Base-by-base conservation (phyloP, 2,329 filamentous ascomycete genomes). In the Verticillium nubilum region DNA sequence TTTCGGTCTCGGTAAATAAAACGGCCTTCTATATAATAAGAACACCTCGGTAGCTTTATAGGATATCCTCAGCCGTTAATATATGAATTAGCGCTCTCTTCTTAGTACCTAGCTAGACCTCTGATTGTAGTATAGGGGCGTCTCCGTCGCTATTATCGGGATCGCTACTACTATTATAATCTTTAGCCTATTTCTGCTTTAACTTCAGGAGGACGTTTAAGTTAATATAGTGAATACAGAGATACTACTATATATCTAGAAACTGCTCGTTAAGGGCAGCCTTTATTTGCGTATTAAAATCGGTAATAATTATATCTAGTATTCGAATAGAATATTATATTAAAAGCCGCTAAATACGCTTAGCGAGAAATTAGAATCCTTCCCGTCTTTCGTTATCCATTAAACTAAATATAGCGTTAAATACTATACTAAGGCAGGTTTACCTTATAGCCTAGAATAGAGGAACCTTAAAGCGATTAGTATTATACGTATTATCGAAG, bases 401-500 rank as follows among this genome's bases (percentile, higher is more conserved):
- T 17, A 59, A 12, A 28, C 54, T 42, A 29, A 57, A 57, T 27
- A 29, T 25, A 17, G 42, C 29, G 25, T 59, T 59, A 33, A 26
- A 59, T 5, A 59, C 27, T 26, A 31, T n/a, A n/a, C 29, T 42
- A 31, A 59, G 33, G 50, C 28, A 59, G 2, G 54, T 59, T 9
- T 59, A 23, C 13, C 29, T 42, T 15, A 23, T 59, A 4, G 33
- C 31, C 42, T 59, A 42, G 23, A 59, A 59, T 28, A 59, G 23
- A n/a, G 42, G 42, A 26, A 64, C 33, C 55, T 64, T 64, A 42
- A 62, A 61, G 26, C 56, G 55, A 47, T 61, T 64, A 29, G 57
- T 64, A 35, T 60, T 64, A 42, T 64, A 64, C 5, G 55, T 64
- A 37, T 64, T 64, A 25, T 63, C 52, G 26, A 63, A 61, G 28